These are phyloP conservation scores for Lachnellula hyalina DNA, from an alignment of 2,329 filamentous ascomycete species.

Conservation along the genomic window DNA sequence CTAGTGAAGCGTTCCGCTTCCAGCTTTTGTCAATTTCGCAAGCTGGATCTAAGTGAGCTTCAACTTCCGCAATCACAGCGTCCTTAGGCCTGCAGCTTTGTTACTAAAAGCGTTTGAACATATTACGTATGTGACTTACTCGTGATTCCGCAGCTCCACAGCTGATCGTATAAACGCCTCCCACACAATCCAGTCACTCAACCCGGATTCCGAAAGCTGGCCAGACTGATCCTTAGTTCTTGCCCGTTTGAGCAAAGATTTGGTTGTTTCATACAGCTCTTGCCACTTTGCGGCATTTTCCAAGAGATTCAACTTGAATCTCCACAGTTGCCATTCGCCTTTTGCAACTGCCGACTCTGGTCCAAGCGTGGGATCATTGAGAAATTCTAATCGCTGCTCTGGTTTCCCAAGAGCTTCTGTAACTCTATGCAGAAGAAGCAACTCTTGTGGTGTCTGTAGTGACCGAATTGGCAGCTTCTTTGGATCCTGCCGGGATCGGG, in stretches of 20 bases:
- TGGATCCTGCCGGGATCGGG: constrained; percentile 17
- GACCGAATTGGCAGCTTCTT: constrained; percentile 26
- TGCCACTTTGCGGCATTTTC: constrained; percentile 24
- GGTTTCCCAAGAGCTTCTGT: constrained; percentile 20
- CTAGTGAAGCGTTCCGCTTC: constrained; percentile 31
- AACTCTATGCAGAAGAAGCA: constrained; percentile 29
- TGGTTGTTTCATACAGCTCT: constrained; percentile 24
- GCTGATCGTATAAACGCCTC: constrained; percentile 27
- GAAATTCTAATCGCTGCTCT: constrained; percentile 26
- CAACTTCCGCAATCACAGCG: constrained; percentile 22
- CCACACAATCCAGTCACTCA: constrained; percentile 33
- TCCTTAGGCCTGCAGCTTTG: constrained; percentile 10
- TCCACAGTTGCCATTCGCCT: constrained; percentile 32
- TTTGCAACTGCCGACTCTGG: constrained; percentile 31
- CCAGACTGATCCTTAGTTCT: constrained; percentile 26
- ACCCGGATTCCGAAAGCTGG: constrained; percentile 24
- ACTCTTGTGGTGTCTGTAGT: constrained; percentile 32
- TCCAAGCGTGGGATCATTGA: constrained; percentile 27
- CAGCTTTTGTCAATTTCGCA: constrained; percentile 31
- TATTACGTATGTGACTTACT: constrained; percentile 18
- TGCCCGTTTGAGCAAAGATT: constrained; percentile 24
- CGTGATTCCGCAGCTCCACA: constrained; percentile 14
- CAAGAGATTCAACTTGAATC: constrained; percentile 25
- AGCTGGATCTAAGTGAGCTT: constrained; percentile 27
- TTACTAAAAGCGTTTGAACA: background rate